A percentile compares a stretch with the other conserved stretches of the same genome.
Evolutionary conservation across 257 asterid genomes (phyloP).

Genomic region (Scutellaria galericulata): DNA sequence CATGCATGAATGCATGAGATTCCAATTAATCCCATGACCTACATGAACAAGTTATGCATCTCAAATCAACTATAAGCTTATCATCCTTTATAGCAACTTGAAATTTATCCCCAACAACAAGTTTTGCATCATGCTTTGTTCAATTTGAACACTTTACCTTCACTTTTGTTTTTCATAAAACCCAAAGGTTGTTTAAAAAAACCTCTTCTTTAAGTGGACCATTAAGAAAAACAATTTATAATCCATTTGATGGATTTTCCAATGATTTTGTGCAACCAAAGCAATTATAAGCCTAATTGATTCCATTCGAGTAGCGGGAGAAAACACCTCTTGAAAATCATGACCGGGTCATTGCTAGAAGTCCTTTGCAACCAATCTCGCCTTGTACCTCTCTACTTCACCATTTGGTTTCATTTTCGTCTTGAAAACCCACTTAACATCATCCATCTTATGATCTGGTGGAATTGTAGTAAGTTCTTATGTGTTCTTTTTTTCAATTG

Average conservation of each 20-base stretch:
- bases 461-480: slow-evolving; percentile 13
- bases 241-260: background rate
- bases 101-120: too few relatives aligned
- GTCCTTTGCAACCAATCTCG: background rate
- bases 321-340: slow-evolving; percentile 20
- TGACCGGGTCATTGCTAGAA: background rate
- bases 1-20: too few relatives aligned
- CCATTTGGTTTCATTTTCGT: background rate
- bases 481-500: background rate
- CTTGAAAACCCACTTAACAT: background rate
- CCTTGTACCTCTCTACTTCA: slow-evolving; percentile 2
- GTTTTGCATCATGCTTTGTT: background rate
- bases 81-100: too few relatives aligned
- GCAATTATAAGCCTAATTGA: background rate
- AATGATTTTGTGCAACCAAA: background rate
- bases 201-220: background rate
- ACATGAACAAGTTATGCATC: too few relatives aligned
- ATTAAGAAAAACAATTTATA: background rate
- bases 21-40: too few relatives aligned
- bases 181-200: background rate
- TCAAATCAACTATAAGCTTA: too few relatives aligned
- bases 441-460: slow-evolving; percentile 6
- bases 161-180: background rate
- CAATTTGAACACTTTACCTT: background rate
- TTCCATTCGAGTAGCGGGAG: slow-evolving; percentile 2